Conservation (phyloP, 202 grass and related monocot genomes). For the Saccharum hybrid region DNA sequence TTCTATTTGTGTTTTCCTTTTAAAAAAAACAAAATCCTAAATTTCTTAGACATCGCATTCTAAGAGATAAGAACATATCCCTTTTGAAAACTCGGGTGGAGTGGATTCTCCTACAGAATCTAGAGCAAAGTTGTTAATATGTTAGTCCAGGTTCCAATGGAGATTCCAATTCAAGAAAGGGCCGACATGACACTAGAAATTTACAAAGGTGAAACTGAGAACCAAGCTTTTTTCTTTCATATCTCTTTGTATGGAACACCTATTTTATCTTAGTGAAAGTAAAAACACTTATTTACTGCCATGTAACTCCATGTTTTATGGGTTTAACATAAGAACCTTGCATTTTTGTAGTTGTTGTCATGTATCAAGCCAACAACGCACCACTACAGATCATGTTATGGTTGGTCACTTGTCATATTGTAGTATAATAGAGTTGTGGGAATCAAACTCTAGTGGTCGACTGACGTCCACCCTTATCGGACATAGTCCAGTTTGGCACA, state of each 20-base stretch:
- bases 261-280: neutral
- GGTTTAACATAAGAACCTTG: neutral
- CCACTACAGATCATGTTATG: neutral
- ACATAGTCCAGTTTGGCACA: neutral
- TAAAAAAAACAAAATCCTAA: too few relatives aligned
- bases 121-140: neutral
- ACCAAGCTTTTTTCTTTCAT: neutral
- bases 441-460: neutral
- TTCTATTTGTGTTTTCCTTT: neutral
- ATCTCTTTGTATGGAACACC: neutral
- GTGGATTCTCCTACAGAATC: constrained; percentile 6
- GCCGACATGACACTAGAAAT: neutral
- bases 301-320: too few relatives aligned
- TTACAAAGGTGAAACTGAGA: neutral
- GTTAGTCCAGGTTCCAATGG: neutral
- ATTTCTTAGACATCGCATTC: neutral
- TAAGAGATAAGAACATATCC: neutral
- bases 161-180: neutral
- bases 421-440: neutral
- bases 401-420: neutral
- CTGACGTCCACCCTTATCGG: neutral
- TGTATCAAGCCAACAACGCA: neutral
- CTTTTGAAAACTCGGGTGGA: neutral
- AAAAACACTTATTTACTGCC: too few relatives aligned
- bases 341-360: too few relatives aligned